Evolutionary conservation across 2,329 filamentous ascomycete genomes (phyloP).

Genomic region (Fusarium aywerte): DNA sequence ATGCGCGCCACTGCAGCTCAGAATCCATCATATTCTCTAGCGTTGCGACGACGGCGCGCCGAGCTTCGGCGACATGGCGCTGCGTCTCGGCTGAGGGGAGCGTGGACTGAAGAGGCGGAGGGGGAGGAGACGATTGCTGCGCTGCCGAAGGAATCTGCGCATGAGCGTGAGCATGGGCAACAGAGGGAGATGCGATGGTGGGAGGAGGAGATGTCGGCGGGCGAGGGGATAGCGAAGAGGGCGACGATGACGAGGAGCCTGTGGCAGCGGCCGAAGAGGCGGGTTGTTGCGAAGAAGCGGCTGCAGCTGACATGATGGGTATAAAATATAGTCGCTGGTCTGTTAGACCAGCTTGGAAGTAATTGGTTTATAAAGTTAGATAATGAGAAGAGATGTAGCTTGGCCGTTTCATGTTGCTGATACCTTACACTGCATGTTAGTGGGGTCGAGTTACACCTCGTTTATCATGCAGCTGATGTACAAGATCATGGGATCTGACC

Average conservation of each 20-base stretch:
- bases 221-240: conserved; percentile 37
- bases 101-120: conserved; percentile 49
- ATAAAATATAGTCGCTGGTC: neutral
- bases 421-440: conserved; percentile 32
- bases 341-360: conserved; percentile 1
- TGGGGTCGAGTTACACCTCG: conserved; percentile 33
- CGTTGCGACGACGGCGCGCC: conserved; percentile 68
- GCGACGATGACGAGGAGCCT: conserved; percentile 36
- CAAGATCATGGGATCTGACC: conserved; percentile 34
- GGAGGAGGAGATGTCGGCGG: conserved; percentile 43
- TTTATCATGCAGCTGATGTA: conserved; percentile 36
- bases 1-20: conserved; percentile 74
- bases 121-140: conserved; percentile 25
- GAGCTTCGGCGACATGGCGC: conserved; percentile 65
- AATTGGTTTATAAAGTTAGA: conserved; percentile 2
- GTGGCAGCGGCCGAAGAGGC: conserved; percentile 15
- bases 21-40: conserved; percentile 77
- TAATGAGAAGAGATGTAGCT: conserved; percentile 16
- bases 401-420: conserved; percentile 26
- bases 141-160: conserved; percentile 24
- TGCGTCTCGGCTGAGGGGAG: conserved; percentile 57
- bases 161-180: conserved; percentile 38
- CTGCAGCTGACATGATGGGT: conserved; percentile 24
- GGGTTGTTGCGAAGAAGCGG: conserved; percentile 23
- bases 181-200: conserved; percentile 39